Conservation (phyloP, 2,329 filamentous ascomycete species). For the Coniochaeta hoffmannii region DNA sequence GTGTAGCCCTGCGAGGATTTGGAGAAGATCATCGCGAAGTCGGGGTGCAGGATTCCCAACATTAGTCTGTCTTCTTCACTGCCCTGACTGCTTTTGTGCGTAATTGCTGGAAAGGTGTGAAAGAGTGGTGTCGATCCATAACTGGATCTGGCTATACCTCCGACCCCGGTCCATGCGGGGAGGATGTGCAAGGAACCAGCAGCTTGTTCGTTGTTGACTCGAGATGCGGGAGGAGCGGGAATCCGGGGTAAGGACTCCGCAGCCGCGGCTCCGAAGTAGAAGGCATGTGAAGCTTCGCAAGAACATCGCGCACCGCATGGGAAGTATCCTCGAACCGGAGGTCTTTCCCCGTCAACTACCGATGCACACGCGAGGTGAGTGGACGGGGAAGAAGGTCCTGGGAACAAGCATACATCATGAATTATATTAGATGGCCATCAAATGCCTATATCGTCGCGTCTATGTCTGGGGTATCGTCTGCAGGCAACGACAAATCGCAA, state of each 20-base stretch:
- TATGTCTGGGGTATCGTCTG: background rate
- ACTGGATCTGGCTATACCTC: background rate
- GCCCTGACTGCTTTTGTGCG: no score
- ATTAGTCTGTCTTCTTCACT: background rate
- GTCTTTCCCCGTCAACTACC: no score
- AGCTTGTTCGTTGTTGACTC: background rate
- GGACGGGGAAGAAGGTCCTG: no score
- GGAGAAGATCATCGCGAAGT: background rate
- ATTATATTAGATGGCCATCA: background rate
- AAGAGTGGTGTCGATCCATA: background rate
- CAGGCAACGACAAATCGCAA: background rate
- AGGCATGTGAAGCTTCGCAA: background rate
- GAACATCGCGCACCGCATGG: no score
- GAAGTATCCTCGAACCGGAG: no score
- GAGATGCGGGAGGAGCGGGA: no score
- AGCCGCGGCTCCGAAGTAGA: background rate
- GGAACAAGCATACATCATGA: background rate
- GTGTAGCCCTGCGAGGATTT: background rate
- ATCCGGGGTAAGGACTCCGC: background rate
- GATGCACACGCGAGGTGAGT: no score
- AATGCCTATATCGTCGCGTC: background rate
- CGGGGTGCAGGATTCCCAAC: background rate
- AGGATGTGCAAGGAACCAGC: background rate
- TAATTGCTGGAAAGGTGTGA: background rate
- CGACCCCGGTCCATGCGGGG: slow-evolving; percentile 1